Percentiles rank a stretch among this genome's conserved stretches.
Conservation (phyloP, 306 rosid genomes). For the Geum urbanum region DNA sequence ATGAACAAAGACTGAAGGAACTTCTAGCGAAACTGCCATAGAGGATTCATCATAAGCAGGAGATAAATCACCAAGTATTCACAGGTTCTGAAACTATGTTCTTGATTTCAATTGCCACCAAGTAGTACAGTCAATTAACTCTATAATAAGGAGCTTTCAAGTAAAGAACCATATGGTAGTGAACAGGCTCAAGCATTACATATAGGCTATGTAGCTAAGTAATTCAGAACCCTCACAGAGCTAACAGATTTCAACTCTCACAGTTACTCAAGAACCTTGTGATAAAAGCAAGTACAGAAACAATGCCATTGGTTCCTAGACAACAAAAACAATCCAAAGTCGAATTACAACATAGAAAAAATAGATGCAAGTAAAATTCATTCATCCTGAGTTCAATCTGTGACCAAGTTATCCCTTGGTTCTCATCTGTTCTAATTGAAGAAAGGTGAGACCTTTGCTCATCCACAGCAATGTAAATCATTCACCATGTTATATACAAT, state of each 20-base stretch:
- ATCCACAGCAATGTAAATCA: constrained; percentile 26
- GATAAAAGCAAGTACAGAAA: constrained; percentile 14
- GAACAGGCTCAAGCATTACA: constrained; percentile 3
- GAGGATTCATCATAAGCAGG: not conserved
- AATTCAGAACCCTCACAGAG: constrained; percentile 18
- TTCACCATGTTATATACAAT: constrained; percentile 20
- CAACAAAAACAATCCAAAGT: constrained; percentile 22
- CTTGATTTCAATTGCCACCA: not conserved
- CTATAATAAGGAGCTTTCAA: constrained; percentile 5
- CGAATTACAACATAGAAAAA: not conserved
- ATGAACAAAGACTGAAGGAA: not conserved
- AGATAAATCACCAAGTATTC: not conserved
- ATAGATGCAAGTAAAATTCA: constrained; percentile 24
- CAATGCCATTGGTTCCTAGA: constrained; percentile 12
- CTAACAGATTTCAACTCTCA: constrained; percentile 15
- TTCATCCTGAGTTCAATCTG: constrained; percentile 7
- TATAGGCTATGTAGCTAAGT: constrained; percentile 11
- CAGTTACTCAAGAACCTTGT: not conserved
- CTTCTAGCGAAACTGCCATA: not conserved
- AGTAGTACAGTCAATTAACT: not conserved
- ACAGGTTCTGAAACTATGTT: not conserved
- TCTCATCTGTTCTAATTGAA: constrained; percentile 20
- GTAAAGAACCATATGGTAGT: not conserved
- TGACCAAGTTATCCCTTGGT: constrained; percentile 9
- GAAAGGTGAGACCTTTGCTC: constrained; percentile 24